phyloP scores from a whole-genome alignment of 139 green algal genomes.

The Coelastrella sp. region DNA sequence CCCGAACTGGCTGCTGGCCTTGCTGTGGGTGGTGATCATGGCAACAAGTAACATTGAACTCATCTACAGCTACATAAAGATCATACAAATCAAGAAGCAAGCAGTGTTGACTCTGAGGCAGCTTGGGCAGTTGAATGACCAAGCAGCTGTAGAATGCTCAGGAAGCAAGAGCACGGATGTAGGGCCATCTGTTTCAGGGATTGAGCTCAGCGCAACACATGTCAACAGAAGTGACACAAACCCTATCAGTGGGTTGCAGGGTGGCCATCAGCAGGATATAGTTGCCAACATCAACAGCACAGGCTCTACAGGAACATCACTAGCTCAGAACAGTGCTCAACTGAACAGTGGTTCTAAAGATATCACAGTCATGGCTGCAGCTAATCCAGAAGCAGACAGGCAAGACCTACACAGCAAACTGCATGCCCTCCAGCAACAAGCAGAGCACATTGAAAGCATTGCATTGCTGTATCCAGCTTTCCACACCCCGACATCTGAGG shows the following conservation, averaged over 20 bases:
- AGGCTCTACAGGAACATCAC: no score
- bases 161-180: no score
- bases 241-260: no score
- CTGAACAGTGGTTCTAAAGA: not conserved
- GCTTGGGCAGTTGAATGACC: not conserved
- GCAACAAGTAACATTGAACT: conserved; percentile 28
- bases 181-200: no score
- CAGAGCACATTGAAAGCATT: conserved; percentile 10
- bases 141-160: no score
- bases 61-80: not conserved
- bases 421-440: not conserved
- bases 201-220: no score
- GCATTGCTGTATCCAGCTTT: conserved; percentile 45
- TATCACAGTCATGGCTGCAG: not conserved
- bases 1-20: conserved; percentile 42
- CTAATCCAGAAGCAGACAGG: not conserved
- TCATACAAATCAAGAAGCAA: not conserved
- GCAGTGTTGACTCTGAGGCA: not conserved
- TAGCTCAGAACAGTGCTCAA: not conserved
- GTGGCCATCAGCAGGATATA: no score
- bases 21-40: conserved; percentile 32
- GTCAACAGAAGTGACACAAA: no score
- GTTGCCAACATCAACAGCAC: no score
- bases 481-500: conserved; percentile 5
- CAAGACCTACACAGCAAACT: not conserved